These are phyloP conservation scores for Epichloe baconii DNA, from an alignment of 2,329 filamentous ascomycete genomes.

Conservation along the genomic window DNA sequence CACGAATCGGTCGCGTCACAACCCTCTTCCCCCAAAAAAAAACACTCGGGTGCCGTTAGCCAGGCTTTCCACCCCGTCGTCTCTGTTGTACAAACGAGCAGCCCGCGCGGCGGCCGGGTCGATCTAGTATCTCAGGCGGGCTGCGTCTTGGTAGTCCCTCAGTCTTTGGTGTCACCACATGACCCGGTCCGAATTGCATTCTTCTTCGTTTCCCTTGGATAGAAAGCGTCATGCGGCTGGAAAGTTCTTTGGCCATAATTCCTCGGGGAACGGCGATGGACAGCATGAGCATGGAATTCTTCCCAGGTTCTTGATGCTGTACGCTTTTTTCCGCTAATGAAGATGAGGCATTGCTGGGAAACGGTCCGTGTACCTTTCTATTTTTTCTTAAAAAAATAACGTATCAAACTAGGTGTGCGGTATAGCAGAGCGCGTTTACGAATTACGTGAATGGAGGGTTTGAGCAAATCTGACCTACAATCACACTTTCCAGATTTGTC, in stretches of 20 bases:
- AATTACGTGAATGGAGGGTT: too few species aligned
- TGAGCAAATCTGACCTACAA: too few species aligned
- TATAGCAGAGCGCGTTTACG: too few species aligned
- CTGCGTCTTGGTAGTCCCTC: background rate
- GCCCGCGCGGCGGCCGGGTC: background rate
- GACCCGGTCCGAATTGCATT: background rate
- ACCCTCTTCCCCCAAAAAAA: too few species aligned
- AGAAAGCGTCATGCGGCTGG: background rate
- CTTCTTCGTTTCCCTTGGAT: background rate
- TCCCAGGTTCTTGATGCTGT: too few species aligned
- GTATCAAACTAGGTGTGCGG: too few species aligned
- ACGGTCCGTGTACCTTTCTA: too few species aligned
- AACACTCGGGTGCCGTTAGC: background rate
- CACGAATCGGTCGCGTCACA: background rate
- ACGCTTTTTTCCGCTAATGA: too few species aligned
- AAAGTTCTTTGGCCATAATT: background rate
- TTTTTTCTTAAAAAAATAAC: too few species aligned
- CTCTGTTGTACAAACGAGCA: background rate
- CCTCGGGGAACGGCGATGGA: background rate
- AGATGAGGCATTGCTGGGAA: too few species aligned
- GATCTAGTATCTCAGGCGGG: background rate
- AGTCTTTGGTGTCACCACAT: background rate
- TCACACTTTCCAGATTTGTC: too few species aligned
- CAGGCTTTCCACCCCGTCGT: background rate
- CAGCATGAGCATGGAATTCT: background rate